Evolutionary conservation across 805 yeast species (phyloP), one percentile per base, ranked within the genome.

Genomic region (Wickerhamiella alocasiicola): DNA sequence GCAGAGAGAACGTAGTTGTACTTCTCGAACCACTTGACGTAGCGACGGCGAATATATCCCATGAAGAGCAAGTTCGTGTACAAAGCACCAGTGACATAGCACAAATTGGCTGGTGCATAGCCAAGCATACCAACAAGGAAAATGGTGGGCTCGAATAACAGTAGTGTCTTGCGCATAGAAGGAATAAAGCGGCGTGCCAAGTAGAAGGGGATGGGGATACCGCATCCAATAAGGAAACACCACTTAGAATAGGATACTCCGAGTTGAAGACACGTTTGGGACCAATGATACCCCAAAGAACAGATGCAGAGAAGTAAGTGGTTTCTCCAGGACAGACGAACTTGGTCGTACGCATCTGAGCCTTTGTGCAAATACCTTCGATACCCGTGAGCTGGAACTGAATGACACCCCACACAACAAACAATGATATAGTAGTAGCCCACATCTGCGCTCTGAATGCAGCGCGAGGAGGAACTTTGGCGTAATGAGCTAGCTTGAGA

Each of bases 251-350:
- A 1, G 83, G 82, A 51, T 78, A 78, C 15, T 76, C 53, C 0
- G 72, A 71, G 37, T 67, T 63, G 38, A 62, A 54, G 15, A 59
- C 50, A 16, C 61, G 52, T 54, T 71, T 71, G 6, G 84, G 82
- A 2, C 81, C 81, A 53, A 76, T 67, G 3, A 63, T 55, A 47
- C 79, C 78, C 76, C 78, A 74, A 44, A 70, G 54, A 25, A 73
- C 64, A 2, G 76, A 68, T 5, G 76, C 69, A 21, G 66, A 55
- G 53, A 62, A 71, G 57, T 67, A 70, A 24, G 65, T 55, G 20
- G 60, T 61, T 44, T 51, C 56, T 15, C 62, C 59, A 23, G 44
- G 46, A 48, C 71, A 67, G 27, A 59, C 62, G 54, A 72, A 72
- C 42, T 59, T 56, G 29, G 27, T 33, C 27, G 38, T 44, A 33